Evolutionary conservation across 345 rosid species (phyloP).

Genomic region (Leavenworthia alabamica): DNA sequence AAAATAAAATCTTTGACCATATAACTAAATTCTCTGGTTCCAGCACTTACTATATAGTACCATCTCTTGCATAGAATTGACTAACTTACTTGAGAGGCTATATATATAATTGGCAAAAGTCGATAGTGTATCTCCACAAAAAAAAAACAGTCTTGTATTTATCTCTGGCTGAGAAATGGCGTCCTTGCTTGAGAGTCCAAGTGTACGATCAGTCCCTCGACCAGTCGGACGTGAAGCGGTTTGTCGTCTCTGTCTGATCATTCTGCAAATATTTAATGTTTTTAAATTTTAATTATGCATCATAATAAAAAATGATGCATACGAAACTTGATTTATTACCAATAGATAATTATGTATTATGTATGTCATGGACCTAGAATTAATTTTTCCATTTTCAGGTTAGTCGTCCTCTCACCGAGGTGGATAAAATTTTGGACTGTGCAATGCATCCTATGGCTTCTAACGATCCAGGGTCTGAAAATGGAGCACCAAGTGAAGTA

Average conservation of each 20-base stretch:
- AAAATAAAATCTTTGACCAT: too few relatives aligned
- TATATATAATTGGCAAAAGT: too few relatives aligned
- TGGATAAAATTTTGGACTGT: slow-evolving; percentile 73
- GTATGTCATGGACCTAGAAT: slow-evolving; percentile 7
- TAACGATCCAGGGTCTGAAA: slow-evolving; percentile 41
- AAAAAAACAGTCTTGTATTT: neutral
- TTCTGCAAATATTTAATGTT: slow-evolving; percentile 9
- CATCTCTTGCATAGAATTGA: too few relatives aligned
- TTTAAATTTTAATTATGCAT: neutral
- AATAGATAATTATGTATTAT: neutral
- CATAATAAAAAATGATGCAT: neutral
- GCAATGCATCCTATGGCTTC: slow-evolving; percentile 76
- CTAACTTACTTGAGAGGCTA: too few relatives aligned
- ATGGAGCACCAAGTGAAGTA: slow-evolving; percentile 46
- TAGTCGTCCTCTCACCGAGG: slow-evolving; percentile 54
- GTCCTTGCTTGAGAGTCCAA: slow-evolving; percentile 65
- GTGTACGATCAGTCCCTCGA: slow-evolving; percentile 58
- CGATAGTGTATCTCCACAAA: too few relatives aligned
- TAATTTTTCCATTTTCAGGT: slow-evolving; percentile 48
- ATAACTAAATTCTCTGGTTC: too few relatives aligned
- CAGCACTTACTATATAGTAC: too few relatives aligned
- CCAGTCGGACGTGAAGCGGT: slow-evolving; percentile 62
- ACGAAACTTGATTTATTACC: neutral
- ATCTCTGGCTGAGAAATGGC: slow-evolving; percentile 57
- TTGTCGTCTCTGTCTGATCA: slow-evolving; percentile 31